These are phyloP conservation scores for Croton laevigatus DNA, from an alignment of 441 rosid genomes.

Conservation along the genomic window DNA sequence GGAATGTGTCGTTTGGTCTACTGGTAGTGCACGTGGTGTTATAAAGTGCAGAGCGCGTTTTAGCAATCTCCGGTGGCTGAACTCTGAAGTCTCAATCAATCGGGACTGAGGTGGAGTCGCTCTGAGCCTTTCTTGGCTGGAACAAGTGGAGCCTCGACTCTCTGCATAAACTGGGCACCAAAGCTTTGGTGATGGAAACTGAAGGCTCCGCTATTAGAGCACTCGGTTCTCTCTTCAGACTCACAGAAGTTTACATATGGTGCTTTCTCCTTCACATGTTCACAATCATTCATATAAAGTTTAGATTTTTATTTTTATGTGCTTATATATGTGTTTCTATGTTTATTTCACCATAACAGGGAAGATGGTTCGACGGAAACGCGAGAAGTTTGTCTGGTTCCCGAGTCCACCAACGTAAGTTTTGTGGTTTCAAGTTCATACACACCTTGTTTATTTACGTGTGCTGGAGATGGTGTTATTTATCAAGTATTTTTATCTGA, in stretches of 20 bases:
- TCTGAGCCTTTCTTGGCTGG: neutral
- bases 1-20: neutral
- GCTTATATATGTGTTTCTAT: neutral
- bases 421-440: conserved; percentile 10
- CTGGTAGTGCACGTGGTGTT: neutral
- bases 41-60: neutral
- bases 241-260: conserved; percentile 73
- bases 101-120: neutral
- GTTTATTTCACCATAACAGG: conserved; percentile 36
- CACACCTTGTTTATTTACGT: neutral
- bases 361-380: conserved; percentile 49
- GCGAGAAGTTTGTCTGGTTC: conserved; percentile 25
- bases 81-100: neutral
- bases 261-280: conserved; percentile 18
- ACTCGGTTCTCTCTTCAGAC: conserved; percentile 71
- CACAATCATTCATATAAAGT: neutral
- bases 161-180: conserved; percentile 16
- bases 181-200: conserved; percentile 22
- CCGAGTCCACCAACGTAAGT: conserved; percentile 33
- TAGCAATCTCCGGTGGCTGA: neutral
- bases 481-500: neutral
- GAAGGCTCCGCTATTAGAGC: conserved; percentile 53
- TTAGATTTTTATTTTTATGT: neutral
- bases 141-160: neutral
- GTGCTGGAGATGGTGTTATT: neutral